Base-by-base conservation (phyloP, 1,284 basidiomycete species). In the Papiliotrema flavescens region DNA sequence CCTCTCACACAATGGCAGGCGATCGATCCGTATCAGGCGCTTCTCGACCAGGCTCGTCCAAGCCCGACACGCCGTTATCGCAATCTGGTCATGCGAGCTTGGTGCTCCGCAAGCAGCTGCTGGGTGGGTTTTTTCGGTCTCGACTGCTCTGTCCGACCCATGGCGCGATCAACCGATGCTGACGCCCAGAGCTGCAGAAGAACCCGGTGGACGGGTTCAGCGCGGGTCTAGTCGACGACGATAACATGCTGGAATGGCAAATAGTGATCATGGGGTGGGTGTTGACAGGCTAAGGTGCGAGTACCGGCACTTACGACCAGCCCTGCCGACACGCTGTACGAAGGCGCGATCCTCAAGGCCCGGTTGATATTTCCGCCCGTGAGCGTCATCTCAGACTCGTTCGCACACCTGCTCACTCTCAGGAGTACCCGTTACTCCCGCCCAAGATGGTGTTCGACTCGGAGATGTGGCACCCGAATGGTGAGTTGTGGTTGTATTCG, bases 381-480 rank as follows among this genome's bases (percentile, higher is more conserved):
- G 51, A 45, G 76, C 66, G 3, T 14, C 3, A 19, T 23, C 24
- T 26, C 13, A 24, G 35, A 20, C 35, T 13, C n/a, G n/a, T 36
- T 17, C 11, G 13, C 22, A 20, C 54, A n/a, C 34, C 20, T 35
- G 36, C 39, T 49, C 23, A 37, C n/a, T 37, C 24, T n/a, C 56
- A 74, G 69, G 91, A 96, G 74, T 98, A 88, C 74, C 95, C 95
- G 19, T 78, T 97, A 50, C 80, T 87, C 37, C 95, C 95, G 19
- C 95, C 95, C 37, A 95, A 90, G 84, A 92, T 98, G 90, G 85
- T 85, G 53, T 98, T 98, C 74, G 83, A 89, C 61, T 93, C 93
- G 5, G 85, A 86, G 57, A 98, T 98, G 94, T 98, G 95, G 95
- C 95, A 98, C 78, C 95, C 96, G 14, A 98, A 97, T 77, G 90